These are phyloP conservation scores for Lomentospora prolificans DNA, from an alignment of 2,329 filamentous ascomycete genomes.

Conservation along the genomic window DNA sequence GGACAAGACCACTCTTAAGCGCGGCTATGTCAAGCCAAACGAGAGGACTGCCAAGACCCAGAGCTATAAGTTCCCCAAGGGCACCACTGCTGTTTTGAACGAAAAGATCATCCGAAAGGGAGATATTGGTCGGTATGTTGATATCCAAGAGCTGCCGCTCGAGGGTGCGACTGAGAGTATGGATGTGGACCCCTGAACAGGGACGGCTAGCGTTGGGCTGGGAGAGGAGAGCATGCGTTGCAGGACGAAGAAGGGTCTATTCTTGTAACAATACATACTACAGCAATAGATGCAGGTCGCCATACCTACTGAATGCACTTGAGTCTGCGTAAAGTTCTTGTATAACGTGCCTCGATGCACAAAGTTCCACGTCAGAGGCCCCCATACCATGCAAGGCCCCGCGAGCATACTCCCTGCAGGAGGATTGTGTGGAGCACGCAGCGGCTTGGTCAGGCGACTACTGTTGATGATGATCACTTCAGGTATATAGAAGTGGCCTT, in stretches of 20 bases:
- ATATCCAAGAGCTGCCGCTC: conserved; percentile 72
- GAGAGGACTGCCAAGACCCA: conserved; percentile 82
- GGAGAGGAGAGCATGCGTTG: not conserved
- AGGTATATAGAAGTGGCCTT: no score
- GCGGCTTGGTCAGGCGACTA: no score
- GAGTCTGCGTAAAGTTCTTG: not conserved
- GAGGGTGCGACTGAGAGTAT: conserved; percentile 59
- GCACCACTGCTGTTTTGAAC: conserved; percentile 92
- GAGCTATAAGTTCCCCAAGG: conserved; percentile 82
- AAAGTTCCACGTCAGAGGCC: no score
- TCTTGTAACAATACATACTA: conserved; percentile 14
- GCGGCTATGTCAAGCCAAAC: conserved; percentile 91
- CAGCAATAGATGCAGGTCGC: conserved; percentile 12
- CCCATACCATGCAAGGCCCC: no score
- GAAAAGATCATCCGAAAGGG: conserved; percentile 93
- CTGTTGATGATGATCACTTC: no score
- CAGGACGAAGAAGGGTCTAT: conserved; percentile 5
- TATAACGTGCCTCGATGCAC: no score
- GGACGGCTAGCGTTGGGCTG: not conserved
- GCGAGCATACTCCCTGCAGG: no score
- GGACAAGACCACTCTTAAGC: conserved; percentile 87
- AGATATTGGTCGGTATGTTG: conserved; percentile 89
- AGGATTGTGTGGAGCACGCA: no score
- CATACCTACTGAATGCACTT: no score
- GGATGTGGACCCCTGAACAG: conserved; percentile 52